phyloP scores from a whole-genome alignment of 306 rosid genomes.

The Heteromeles arbutifolia region DNA sequence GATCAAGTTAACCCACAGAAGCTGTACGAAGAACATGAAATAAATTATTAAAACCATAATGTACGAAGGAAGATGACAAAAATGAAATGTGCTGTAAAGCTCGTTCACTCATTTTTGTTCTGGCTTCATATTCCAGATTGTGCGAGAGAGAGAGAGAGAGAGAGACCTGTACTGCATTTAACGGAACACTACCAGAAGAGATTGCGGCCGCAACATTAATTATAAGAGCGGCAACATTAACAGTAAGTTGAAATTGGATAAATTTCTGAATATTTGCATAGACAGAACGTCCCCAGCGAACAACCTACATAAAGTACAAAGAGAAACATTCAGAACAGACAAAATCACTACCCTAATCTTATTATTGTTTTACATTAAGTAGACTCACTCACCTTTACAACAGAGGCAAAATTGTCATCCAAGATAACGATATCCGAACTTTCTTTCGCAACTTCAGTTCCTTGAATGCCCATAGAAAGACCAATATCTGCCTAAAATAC shows the following conservation, averaged over 20 bases:
- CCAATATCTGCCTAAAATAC: constrained; percentile 97
- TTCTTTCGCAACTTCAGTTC: constrained; percentile 99
- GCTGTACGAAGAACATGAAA: constrained; percentile 45
- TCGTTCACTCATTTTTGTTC: neutral
- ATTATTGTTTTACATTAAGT: neutral
- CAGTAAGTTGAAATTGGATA: constrained; percentile 97
- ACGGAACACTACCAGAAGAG: constrained; percentile 73
- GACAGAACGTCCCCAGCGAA: constrained; percentile 99
- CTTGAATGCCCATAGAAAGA: constrained; percentile 97
- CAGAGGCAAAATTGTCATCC: constrained; percentile 94
- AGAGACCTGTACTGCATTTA: constrained; percentile 87
- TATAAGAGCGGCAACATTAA: constrained; percentile 93
- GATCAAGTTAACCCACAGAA: constrained; percentile 96
- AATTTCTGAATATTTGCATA: constrained; percentile 97
- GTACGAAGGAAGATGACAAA: neutral
- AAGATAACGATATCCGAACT: constrained; percentile 94
- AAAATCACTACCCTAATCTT: neutral
- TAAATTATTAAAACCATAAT: neutral
- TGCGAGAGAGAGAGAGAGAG: constrained; percentile 1
- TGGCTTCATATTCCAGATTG: constrained; percentile 11
- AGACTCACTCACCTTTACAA: constrained; percentile 58
- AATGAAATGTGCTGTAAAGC: neutral
- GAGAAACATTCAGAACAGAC: constrained; percentile 5
- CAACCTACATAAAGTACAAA: constrained; percentile 55
- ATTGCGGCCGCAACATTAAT: constrained; percentile 93